Conservation (phyloP, 2,329 filamentous ascomycete genomes). For the Colletotrichum phormii region DNA sequence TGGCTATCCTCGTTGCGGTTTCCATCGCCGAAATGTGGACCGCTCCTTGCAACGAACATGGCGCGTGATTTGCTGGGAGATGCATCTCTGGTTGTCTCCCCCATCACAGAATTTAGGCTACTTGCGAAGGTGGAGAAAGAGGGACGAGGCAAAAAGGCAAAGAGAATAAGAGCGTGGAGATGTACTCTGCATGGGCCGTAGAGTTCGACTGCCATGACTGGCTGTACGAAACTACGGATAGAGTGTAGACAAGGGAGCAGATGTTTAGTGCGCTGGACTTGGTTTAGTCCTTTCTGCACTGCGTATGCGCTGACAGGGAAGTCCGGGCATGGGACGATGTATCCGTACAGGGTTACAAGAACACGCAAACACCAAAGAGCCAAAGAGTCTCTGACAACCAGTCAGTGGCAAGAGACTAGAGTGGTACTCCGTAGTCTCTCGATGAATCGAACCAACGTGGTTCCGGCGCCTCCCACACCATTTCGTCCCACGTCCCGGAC, state of each 20-base stretch:
- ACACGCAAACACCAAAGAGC: not conserved
- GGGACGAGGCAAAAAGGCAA: conserved; percentile 27
- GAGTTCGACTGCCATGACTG: not conserved
- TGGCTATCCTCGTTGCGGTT: conserved; percentile 24
- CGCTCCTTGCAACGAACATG: conserved; percentile 10
- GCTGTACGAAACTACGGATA: too few relatives aligned
- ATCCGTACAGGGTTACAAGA: not conserved
- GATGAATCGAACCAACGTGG: not conserved
- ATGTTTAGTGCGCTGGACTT: conserved; percentile 4
- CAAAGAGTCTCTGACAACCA: not conserved
- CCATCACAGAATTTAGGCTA: conserved; percentile 24
- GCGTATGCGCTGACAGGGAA: conserved; percentile 13
- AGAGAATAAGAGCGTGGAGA: conserved; percentile 4
- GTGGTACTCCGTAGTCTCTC: not conserved
- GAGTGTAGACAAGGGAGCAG: conserved; percentile 13
- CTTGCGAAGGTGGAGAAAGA: conserved; percentile 19
- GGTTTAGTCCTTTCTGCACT: conserved; percentile 17
- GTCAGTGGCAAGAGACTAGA: not conserved
- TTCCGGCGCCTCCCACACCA: not conserved
- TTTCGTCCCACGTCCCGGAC: not conserved
- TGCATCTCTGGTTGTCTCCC: conserved; percentile 3
- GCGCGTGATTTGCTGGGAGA: conserved; percentile 22
- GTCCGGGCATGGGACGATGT: not conserved
- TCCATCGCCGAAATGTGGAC: conserved; percentile 14
- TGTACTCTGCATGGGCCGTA: not conserved